A percentile compares a stretch with the other conserved stretches of the same genome.
Evolutionary conservation across 2,329 filamentous ascomycete species (phyloP).

Genomic region (Colletotrichum sublineola): DNA sequence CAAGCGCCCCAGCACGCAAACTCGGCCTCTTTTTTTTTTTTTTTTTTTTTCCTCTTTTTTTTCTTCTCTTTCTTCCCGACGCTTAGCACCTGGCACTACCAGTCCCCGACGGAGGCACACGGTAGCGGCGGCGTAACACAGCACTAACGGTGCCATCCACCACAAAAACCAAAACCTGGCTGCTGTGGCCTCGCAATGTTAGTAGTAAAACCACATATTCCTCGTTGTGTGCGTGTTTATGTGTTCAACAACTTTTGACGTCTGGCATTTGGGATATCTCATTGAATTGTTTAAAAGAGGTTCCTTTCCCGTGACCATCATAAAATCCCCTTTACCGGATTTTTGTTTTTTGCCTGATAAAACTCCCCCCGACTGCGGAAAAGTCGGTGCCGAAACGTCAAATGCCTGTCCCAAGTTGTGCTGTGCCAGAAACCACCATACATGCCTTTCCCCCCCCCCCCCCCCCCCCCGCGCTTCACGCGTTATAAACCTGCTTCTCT

Average conservation of each 20-base stretch:
- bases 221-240: neutral
- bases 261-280: constrained; percentile 43
- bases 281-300: constrained; percentile 38
- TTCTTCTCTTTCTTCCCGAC: too few species aligned
- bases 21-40: too few species aligned
- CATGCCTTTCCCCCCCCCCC: neutral
- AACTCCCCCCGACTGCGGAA: constrained; percentile 38
- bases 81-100: neutral
- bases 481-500: constrained; percentile 25
- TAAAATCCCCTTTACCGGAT: constrained; percentile 32
- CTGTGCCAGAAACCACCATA: constrained; percentile 9
- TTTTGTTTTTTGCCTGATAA: constrained; percentile 41
- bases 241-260: constrained; percentile 32
- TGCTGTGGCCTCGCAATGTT: neutral
- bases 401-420: constrained; percentile 15
- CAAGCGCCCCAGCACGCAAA: neutral
- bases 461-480: neutral
- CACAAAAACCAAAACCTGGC: neutral
- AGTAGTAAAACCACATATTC: neutral
- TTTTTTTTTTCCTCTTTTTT: too few species aligned
- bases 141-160: neutral
- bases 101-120: too few species aligned
- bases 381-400: constrained; percentile 42
- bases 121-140: too few species aligned
- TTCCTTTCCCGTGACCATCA: constrained; percentile 38